Evolutionary conservation across 106 monocot genomes (phyloP).

Genomic region (Dendrobium officinale): DNA sequence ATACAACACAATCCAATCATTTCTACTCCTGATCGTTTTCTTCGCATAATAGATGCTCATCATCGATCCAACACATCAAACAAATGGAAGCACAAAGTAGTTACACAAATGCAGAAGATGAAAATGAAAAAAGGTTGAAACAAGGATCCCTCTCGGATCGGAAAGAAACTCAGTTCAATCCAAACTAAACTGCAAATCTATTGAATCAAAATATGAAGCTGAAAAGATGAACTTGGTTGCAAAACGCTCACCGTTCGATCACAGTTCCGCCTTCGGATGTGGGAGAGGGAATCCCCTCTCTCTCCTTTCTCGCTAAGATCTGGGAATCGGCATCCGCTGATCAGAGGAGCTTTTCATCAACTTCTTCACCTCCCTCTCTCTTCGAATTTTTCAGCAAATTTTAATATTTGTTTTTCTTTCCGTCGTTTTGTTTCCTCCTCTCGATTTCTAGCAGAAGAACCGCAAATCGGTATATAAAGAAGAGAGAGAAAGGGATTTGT

Average conservation of each 20-base stretch:
- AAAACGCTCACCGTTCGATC: slow-evolving; percentile 7
- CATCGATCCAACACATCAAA: neutral
- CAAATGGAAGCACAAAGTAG: neutral
- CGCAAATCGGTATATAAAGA: neutral
- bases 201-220: neutral
- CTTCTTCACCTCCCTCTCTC: neutral
- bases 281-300: neutral
- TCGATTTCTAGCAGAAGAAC: neutral
- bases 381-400: slow-evolving; percentile 4
- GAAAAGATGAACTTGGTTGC: neutral
- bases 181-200: neutral
- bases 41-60: neutral
- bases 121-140: neutral
- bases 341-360: slow-evolving; percentile 1
- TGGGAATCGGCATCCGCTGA: neutral
- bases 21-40: neutral
- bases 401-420: neutral
- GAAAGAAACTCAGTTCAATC: neutral
- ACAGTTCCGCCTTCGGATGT: neutral
- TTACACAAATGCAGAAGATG: neutral
- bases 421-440: neutral
- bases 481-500: neutral
- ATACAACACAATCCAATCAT: neutral
- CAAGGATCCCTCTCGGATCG: neutral
- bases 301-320: slow-evolving; percentile 5